Base-by-base conservation (phyloP, 345 rosid genomes). In the Ricinus communis region DNA sequence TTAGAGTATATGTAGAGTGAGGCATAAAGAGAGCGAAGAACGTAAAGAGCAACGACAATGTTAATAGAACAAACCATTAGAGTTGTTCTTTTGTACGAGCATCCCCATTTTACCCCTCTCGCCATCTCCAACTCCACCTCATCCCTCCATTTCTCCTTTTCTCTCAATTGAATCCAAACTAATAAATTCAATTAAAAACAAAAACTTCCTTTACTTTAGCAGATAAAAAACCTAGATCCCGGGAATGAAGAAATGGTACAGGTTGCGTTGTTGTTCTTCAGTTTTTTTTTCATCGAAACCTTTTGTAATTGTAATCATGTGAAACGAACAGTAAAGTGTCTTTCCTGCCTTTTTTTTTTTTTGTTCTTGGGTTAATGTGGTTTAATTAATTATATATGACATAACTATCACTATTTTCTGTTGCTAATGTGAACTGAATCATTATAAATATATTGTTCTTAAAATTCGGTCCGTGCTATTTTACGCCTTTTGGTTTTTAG, bases 41-140 rank as follows among this genome's bases (percentile, higher is more conserved):
- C 93, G 78, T 77, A 93, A 69, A 96, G 98, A 73, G 98, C 98
- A 47, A 93, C 81, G 76, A 93, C 79, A 84, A 93, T 96, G 88
- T 96, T 96, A 77, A 93, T 52, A 64, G 85, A 85, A 79, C 99
- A 96, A 80, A 96, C 86, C 54, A 86, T 73, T 59, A 96, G 84
- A 43, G 99, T 90, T 18, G 84, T 91, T 64, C 80, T 91, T 85
- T 85, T 91, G 83, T 86, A 88, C 33, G 96, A 85, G 70, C 82
- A 86, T 31, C 78, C 76, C 81, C 88, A 81, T 79, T 83, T 85
- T 73, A 74, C 60, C 52, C 71, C 78, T 50, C 78, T 74, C 65
- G 75, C 78, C 82, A 70, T 74, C 65, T 53, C 72, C 65, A 31
- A 62, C 77, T 22, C 65, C 68, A 38, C 71, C 43, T 78, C 81